A percentile compares a stretch with the other conserved stretches of the same genome.
Conservation (phyloP, 345 rosid species). For the Salix udensis region DNA sequence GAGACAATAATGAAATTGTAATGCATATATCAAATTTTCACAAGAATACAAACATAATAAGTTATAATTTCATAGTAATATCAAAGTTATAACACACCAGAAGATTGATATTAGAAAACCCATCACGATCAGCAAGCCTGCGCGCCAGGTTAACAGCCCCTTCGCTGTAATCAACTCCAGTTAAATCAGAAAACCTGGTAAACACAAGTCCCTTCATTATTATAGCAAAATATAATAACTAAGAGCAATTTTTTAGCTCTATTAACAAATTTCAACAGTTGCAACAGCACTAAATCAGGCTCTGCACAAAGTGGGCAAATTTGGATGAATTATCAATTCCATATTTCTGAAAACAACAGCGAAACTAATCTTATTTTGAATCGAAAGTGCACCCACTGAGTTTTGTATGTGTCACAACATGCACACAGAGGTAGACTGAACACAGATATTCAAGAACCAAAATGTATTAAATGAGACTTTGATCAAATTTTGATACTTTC, state of each 20-base stretch:
- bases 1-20: neutral
- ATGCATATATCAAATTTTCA: neutral
- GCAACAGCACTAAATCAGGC: neutral
- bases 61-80: conserved; percentile 1
- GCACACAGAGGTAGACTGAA: neutral
- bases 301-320: neutral
- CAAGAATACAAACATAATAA: neutral
- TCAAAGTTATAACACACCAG: conserved; percentile 46
- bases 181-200: conserved; percentile 83
- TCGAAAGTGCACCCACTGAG: neutral
- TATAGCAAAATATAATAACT: neutral
- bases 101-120: conserved; percentile 62
- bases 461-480: neutral
- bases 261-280: neutral
- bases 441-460: neutral
- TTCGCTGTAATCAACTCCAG: conserved; percentile 89
- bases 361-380: neutral
- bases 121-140: conserved; percentile 79
- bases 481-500: neutral
- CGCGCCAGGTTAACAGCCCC: conserved; percentile 83
- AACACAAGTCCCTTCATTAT: conserved; percentile 8
- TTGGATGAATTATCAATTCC: neutral
- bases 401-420: neutral
- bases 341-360: neutral
- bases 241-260: neutral